Evolutionary conservation across 148 eudicot genomes (phyloP).

Genomic region (Chenopodium formosanum): DNA sequence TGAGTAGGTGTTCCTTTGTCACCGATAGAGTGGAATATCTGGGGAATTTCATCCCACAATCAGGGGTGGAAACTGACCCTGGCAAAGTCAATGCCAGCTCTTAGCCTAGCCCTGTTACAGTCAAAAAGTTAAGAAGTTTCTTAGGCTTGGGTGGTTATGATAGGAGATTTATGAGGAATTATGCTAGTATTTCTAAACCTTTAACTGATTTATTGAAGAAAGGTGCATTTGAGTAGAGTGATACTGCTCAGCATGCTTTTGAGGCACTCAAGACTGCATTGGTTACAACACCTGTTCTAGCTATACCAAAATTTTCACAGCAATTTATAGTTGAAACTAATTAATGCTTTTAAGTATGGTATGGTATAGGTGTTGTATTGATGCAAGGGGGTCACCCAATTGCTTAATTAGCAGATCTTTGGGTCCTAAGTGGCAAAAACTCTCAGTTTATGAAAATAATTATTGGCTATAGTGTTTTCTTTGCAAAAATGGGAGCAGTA

Average conservation of each 20-base stretch:
- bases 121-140: not conserved
- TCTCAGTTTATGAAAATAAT: too few relatives aligned
- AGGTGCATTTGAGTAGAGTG: too few relatives aligned
- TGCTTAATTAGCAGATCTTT: too few relatives aligned
- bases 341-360: not conserved
- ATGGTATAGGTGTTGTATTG: not conserved
- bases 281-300: not conserved
- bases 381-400: not conserved
- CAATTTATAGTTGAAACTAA: not conserved
- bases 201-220: too few relatives aligned
- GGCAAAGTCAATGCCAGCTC: not conserved
- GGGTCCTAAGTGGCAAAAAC: too few relatives aligned
- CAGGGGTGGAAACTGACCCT: constrained; percentile 2
- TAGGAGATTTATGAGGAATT: not conserved
- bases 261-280: not conserved
- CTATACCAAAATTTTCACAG: not conserved
- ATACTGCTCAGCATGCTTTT: not conserved
- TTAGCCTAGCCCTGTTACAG: not conserved
- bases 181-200: not conserved
- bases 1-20: too few relatives aligned
- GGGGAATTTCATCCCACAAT: too few relatives aligned
- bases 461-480: too few relatives aligned
- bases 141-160: not conserved
- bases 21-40: too few relatives aligned
- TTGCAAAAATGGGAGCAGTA: too few relatives aligned